These are phyloP conservation scores for Pistacia atlantica DNA, from an alignment of 345 rosid species.

Conservation along the genomic window DNA sequence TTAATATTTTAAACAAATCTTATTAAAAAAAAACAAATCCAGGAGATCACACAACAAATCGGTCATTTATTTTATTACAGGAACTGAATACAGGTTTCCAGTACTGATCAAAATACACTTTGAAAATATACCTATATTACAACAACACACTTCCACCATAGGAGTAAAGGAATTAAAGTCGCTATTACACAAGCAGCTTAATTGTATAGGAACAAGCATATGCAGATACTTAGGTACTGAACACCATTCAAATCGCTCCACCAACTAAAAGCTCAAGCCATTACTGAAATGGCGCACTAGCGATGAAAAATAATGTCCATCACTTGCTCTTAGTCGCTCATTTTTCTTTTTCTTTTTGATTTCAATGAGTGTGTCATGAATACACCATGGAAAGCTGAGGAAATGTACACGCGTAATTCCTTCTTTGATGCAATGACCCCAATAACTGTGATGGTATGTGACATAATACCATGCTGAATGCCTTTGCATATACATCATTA, in stretches of 20 bases:
- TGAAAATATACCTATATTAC: no score
- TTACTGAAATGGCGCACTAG: no score
- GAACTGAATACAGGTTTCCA: neutral
- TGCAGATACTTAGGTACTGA: no score
- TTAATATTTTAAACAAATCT: no score
- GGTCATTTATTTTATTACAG: neutral
- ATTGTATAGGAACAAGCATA: no score
- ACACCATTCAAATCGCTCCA: neutral
- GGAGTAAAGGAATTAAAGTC: neutral
- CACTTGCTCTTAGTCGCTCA: neutral
- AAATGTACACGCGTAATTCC: slow-evolving; percentile 35
- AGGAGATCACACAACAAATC: neutral
- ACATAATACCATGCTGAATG: slow-evolving; percentile 58
- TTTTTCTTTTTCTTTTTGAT: slow-evolving; percentile 20
- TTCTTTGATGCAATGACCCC: slow-evolving; percentile 42
- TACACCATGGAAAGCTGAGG: slow-evolving; percentile 51
- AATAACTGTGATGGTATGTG: slow-evolving; percentile 42
- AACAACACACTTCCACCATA: neutral
- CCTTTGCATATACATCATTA: slow-evolving; percentile 36
- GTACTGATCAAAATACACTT: neutral
- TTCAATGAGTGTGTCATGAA: slow-evolving; percentile 35
- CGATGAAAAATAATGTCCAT: neutral
- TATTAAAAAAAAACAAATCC: neutral
- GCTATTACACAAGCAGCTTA: neutral
- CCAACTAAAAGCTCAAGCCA: neutral